phyloP scores from a whole-genome alignment of 2,329 filamentous ascomycete genomes.

The Talaromyces sp. region DNA sequence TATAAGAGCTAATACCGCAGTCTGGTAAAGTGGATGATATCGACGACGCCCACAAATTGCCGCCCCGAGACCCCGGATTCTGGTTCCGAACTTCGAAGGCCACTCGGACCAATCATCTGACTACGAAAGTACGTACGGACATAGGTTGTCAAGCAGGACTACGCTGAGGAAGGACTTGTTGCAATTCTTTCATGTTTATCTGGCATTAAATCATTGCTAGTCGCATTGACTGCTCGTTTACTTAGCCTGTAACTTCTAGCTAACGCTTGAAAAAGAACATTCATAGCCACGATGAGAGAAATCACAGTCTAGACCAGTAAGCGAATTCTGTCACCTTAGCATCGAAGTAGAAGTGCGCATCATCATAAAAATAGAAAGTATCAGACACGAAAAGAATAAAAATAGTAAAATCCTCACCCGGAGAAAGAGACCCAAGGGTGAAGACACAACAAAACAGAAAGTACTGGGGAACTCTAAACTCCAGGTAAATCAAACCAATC shows the following conservation, averaged over 20 bases:
- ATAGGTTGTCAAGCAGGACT: too few species aligned
- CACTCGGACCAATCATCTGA: not conserved
- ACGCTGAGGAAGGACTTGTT: too few species aligned
- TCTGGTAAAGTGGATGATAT: too few species aligned
- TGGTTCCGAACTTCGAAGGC: too few species aligned
- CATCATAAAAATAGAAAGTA: slow-evolving; percentile 16
- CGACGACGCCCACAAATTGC: too few species aligned
- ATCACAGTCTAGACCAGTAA: slow-evolving; percentile 12
- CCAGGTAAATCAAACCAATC: slow-evolving; percentile 16
- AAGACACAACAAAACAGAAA: slow-evolving; percentile 22
- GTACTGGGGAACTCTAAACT: slow-evolving; percentile 14
- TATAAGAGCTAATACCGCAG: too few species aligned
- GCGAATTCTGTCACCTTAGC: not conserved
- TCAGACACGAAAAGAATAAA: slow-evolving; percentile 19
- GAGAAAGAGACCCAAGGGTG: slow-evolving; percentile 22
- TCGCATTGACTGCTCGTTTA: slow-evolving; percentile 16
- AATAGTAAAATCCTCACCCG: slow-evolving; percentile 1
- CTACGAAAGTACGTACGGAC: not conserved
- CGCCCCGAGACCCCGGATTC: not conserved
- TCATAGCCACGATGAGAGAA: slow-evolving; percentile 4
- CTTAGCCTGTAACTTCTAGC: slow-evolving; percentile 15
- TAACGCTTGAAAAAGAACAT: not conserved
- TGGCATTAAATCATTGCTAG: slow-evolving; percentile 15
- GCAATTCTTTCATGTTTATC: not conserved
- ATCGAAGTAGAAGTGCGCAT: not conserved